phyloP scores from a whole-genome alignment of 495 filamentous ascomycete species.

The Tuber borchii region DNA sequence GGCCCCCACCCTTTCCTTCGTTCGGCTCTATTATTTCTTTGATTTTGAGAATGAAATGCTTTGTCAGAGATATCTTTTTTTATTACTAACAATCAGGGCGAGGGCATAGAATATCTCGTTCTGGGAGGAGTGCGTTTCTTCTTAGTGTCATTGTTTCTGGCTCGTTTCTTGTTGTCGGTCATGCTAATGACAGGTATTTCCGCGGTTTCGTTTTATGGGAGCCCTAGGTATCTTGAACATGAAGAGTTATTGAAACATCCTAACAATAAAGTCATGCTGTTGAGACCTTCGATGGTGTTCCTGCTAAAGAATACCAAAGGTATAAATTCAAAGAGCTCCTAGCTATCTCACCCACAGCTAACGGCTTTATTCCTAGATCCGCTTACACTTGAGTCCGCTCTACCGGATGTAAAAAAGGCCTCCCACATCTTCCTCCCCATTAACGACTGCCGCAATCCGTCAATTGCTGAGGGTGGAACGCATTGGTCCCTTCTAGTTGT shows the following conservation, averaged over 20 bases:
- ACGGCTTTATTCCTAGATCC: constrained; percentile 50
- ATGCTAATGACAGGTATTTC: constrained; percentile 15
- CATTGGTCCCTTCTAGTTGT: constrained; percentile 96
- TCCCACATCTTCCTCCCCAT: constrained; percentile 97
- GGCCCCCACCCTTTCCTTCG: constrained; percentile 9
- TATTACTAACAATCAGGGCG: constrained; percentile 11
- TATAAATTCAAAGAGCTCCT: not conserved
- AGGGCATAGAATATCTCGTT: constrained; percentile 73
- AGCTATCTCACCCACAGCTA: not conserved
- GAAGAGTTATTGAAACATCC: constrained; percentile 71
- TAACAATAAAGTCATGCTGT: constrained; percentile 77
- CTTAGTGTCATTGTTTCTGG: constrained; percentile 5
- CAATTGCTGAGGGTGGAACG: constrained; percentile 73
- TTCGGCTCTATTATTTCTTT: constrained; percentile 4
- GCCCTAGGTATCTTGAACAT: constrained; percentile 72
- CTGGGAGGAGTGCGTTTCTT: constrained; percentile 79
- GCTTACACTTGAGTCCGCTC: constrained; percentile 61
- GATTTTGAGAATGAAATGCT: not conserved
- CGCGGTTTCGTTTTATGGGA: constrained; percentile 4
- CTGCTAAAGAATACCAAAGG: constrained; percentile 71
- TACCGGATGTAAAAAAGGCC: constrained; percentile 69
- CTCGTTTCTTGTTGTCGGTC: constrained; percentile 7
- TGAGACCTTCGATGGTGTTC: constrained; percentile 89
- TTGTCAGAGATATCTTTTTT: not conserved
- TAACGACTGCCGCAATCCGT: constrained; percentile 75